phyloP scores from a whole-genome alignment of 2,329 filamentous ascomycete genomes.

The Neofusicoccum laricinum region DNA sequence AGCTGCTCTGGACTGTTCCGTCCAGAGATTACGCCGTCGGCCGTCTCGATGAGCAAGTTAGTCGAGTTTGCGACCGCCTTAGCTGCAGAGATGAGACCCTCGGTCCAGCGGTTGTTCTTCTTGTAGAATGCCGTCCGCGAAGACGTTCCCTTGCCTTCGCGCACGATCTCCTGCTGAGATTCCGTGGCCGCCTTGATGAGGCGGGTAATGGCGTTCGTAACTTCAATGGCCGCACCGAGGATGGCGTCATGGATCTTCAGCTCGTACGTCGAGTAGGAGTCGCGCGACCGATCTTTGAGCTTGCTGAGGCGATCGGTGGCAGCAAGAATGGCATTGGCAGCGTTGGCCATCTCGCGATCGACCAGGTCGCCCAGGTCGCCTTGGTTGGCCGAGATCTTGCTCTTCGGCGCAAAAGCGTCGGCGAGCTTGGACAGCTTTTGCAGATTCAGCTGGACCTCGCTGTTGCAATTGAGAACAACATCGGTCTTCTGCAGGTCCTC shows the following conservation, averaged over 20 bases:
- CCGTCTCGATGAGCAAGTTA: constrained; percentile 95
- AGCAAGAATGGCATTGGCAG: constrained; percentile 90
- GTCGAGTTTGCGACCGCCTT: constrained; percentile 94
- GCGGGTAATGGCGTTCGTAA: constrained; percentile 89
- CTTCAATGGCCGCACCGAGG: constrained; percentile 84
- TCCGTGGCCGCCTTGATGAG: constrained; percentile 92
- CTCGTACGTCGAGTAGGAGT: constrained; percentile 94
- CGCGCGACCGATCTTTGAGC: constrained; percentile 92
- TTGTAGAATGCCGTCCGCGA: constrained; percentile 97
- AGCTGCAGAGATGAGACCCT: constrained; percentile 92
- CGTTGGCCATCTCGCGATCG: constrained; percentile 86
- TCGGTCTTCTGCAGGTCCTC: constrained; percentile 92
- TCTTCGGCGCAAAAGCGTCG: constrained; percentile 86
- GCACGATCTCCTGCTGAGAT: constrained; percentile 94
- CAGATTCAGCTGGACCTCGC: constrained; percentile 90
- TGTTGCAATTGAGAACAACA: constrained; percentile 94
- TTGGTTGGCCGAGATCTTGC: constrained; percentile 72
- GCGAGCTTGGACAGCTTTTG: constrained; percentile 92
- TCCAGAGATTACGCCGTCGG: constrained; percentile 87
- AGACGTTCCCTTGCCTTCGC: constrained; percentile 82
- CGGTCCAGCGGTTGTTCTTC: constrained; percentile 99
- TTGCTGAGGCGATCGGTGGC: constrained; percentile 86
- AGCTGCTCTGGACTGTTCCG: constrained; percentile 95
- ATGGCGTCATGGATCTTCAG: constrained; percentile 95
- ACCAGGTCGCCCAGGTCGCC: constrained; percentile 93